These are phyloP conservation scores for Podospora fimiseda DNA, from an alignment of 495 filamentous ascomycete species.

Conservation along the genomic window DNA sequence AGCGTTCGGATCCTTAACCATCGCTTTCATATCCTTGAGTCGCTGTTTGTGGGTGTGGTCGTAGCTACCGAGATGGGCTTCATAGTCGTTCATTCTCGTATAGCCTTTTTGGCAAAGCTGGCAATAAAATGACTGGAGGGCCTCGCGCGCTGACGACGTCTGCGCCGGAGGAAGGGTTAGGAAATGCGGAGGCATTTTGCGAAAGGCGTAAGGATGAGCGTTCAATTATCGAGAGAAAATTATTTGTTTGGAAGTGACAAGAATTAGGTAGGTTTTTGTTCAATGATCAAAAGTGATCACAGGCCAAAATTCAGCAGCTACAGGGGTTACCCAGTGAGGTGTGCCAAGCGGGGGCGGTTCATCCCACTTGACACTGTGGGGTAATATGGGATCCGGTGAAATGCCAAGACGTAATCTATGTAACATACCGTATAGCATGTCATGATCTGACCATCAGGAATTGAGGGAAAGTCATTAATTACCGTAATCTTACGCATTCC, in stretches of 20 bases:
- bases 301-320: neutral
- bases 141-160: constrained; percentile 82
- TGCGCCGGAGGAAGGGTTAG: constrained; percentile 51
- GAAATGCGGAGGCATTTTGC: constrained; percentile 30
- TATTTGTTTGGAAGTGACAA: too few species aligned
- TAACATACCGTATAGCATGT: too few species aligned
- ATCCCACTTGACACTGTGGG: neutral
- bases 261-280: too few species aligned
- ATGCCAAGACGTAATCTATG: too few species aligned
- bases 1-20: constrained; percentile 53
- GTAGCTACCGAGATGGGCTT: constrained; percentile 62
- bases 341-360: neutral
- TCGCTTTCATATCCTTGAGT: constrained; percentile 61
- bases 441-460: too few species aligned
- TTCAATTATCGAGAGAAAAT: too few species aligned
- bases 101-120: constrained; percentile 65
- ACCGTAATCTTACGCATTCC: neutral
- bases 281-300: too few species aligned
- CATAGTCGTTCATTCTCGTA: constrained; percentile 62
- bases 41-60: constrained; percentile 64
- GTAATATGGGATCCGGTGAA: neutral
- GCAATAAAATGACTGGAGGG: constrained; percentile 85
- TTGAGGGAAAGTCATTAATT: too few species aligned
- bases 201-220: too few species aligned
- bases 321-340: neutral